These are phyloP conservation scores for Lindgomyces ingoldianus DNA, from an alignment of 495 filamentous ascomycete genomes.

Conservation along the genomic window DNA sequence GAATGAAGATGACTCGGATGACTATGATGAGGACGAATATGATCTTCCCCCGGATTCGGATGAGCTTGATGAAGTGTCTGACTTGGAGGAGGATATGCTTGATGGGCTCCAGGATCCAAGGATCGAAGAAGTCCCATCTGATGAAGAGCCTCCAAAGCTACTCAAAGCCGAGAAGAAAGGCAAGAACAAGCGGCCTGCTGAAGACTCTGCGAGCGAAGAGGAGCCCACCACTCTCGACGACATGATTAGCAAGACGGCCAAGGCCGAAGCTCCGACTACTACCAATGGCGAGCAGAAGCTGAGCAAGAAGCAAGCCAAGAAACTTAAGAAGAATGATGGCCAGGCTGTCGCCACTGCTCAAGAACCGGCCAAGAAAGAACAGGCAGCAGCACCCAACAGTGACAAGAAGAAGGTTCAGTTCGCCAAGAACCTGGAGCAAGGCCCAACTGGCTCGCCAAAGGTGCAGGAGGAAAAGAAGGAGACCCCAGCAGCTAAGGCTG, in stretches of 20 bases:
- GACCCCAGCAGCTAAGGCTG: conserved; percentile 49
- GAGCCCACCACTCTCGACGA: conserved; percentile 69
- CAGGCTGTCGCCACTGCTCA: conserved; percentile 63
- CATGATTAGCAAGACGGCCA: conserved; percentile 68
- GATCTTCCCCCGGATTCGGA: conserved; percentile 81
- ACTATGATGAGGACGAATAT: conserved; percentile 55
- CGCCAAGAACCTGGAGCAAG: conserved; percentile 96
- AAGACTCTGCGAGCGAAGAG: conserved; percentile 52
- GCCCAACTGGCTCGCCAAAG: conserved; percentile 66
- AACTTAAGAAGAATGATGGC: conserved; percentile 96
- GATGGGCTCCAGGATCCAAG: conserved; percentile 77
- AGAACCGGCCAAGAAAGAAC: conserved; percentile 55
- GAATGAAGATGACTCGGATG: conserved; percentile 62
- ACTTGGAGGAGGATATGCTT: conserved; percentile 81
- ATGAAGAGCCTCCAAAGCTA: conserved; percentile 75
- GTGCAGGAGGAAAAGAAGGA: conserved; percentile 55
- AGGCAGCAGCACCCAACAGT: conserved; percentile 53
- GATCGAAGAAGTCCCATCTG: conserved; percentile 80
- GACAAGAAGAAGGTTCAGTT: conserved; percentile 97
- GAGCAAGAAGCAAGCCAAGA: conserved; percentile 98
- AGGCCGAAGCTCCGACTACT: conserved; percentile 47
- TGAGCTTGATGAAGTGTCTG: conserved; percentile 64
- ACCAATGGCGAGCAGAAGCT: conserved; percentile 63
- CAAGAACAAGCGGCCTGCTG: conserved; percentile 79
- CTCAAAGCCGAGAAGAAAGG: conserved; percentile 52